Base-by-base conservation (phyloP, 148 eudicot species). In the Rhododendron ferrugineum region DNA sequence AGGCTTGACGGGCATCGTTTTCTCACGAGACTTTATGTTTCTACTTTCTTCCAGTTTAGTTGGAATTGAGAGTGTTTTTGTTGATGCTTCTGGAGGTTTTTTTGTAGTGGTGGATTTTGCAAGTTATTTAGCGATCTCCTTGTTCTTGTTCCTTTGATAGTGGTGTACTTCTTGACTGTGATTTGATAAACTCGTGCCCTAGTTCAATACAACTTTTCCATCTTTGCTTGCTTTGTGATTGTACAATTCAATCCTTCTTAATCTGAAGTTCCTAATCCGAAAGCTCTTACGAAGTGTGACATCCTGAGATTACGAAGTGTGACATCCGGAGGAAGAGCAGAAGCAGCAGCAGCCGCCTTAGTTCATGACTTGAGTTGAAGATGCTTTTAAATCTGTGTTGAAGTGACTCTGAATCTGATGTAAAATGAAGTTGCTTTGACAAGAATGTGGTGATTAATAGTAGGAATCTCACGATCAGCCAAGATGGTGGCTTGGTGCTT, bases 81-180 rank as follows among this genome's bases (percentile, higher is more conserved):
- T 6, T 74, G 46, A 36, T 73, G 50, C 60, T 70, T 83, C 16
- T 44, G 79, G 22, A 49, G 30, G 52, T 34, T 49, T 26, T 26
- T 72, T 62, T 83, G 70, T 36, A 74, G 80, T 13, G n/a, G 28
- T 52, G 46, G 60, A 74, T 74, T 72, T 32, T 73, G 70, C 68
- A 80, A 80, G 83, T 56, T 80, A 2, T 50, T 79, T 37, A 50
- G 60, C 82, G 0, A 30, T 49, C 60, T 50, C 36, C 5, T 32
- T 5, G 22, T 50, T 11, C 2, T 54, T 8, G 37, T 50, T 79
- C 62, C 40, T 50, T 28, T 49, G 22, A 18, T 23, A 44, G 28
- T 78, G 9, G 62, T 23, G 74, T 28, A 68, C 74, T 68, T 23
- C 0, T 18, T 78, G 18, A 16, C 14, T 47, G 16, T 13, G 60